Percentiles rank a stretch among this genome's conserved stretches.
Evolutionary conservation across 2,329 filamentous ascomycete genomes (phyloP).

Genomic region (Epichloe festucae): DNA sequence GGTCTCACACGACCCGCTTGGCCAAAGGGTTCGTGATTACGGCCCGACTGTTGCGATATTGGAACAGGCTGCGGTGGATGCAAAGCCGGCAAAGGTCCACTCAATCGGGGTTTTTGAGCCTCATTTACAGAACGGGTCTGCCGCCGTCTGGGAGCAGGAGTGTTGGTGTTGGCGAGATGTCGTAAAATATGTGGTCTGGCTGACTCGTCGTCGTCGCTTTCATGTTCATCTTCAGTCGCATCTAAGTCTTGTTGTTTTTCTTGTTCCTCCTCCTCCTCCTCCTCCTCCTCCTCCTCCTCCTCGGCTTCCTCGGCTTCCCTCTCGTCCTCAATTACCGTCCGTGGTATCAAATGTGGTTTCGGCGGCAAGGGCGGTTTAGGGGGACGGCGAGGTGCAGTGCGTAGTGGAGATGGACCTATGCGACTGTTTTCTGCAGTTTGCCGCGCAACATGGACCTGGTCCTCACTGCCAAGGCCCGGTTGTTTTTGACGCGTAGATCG

Average conservation of each 20-base stretch:
- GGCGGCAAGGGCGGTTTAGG: background rate
- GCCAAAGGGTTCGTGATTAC: background rate
- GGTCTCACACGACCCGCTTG: background rate
- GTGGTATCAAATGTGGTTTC: background rate
- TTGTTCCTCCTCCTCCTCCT: background rate
- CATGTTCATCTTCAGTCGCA: slow-evolving; percentile 2
- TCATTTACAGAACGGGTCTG: background rate
- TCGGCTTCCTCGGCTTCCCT: background rate
- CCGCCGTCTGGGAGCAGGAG: slow-evolving; percentile 8
- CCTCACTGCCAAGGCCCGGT: background rate
- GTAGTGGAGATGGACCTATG: slow-evolving; percentile 2
- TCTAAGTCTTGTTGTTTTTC: background rate
- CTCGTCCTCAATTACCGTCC: background rate
- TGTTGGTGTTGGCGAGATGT: slow-evolving; percentile 8
- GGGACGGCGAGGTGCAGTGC: slow-evolving; percentile 1
- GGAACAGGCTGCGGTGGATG: background rate
- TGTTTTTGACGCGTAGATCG: background rate
- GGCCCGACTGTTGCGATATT: background rate
- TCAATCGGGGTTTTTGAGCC: background rate
- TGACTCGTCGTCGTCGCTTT: slow-evolving; percentile 1
- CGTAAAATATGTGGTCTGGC: background rate
- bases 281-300: background rate
- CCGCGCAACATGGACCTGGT: background rate
- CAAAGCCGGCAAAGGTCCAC: background rate
- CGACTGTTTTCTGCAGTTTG: background rate